Conservation (phyloP, 441 rosid genomes). For the Mallotus japonicus region DNA sequence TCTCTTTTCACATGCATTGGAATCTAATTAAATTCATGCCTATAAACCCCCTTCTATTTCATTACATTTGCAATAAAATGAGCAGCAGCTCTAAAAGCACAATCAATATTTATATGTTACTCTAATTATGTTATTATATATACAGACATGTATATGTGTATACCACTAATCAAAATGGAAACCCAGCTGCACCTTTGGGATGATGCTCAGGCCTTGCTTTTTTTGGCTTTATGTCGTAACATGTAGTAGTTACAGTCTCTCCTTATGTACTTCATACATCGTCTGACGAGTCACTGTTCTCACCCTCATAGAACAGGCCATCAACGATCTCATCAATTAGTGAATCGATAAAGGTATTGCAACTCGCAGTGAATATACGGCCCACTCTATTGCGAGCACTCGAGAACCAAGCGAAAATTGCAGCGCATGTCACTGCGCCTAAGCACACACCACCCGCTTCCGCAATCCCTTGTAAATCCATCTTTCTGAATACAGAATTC, state of each 20-base stretch:
- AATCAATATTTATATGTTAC: background rate
- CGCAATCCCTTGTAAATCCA: constrained; percentile 67
- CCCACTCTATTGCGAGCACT: constrained; percentile 77
- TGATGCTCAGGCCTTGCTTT: background rate
- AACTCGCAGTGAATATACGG: constrained; percentile 59
- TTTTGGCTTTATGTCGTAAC: no score
- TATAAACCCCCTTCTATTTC: no score
- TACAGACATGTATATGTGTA: no score
- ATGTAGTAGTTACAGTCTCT: no score
- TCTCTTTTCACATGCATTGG: no score
- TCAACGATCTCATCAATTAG: constrained; percentile 78
- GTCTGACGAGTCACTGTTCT: constrained; percentile 56
- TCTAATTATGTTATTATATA: no score
- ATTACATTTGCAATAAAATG: background rate
- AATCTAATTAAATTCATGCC: no score
- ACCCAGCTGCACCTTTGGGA: background rate
- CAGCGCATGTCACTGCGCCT: constrained; percentile 64
- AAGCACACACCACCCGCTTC: constrained; percentile 67
- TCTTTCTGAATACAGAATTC: constrained; percentile 70
- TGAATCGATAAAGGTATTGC: constrained; percentile 74
- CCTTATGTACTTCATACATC: constrained; percentile 34
- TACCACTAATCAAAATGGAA: background rate
- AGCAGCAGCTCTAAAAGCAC: background rate
- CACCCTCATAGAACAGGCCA: constrained; percentile 61
- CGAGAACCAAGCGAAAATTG: constrained; percentile 71